Evolutionary conservation across 176 grass and related monocot genomes (phyloP), one percentile per base, ranked within the genome.

Genomic region (Themeda triandra): DNA sequence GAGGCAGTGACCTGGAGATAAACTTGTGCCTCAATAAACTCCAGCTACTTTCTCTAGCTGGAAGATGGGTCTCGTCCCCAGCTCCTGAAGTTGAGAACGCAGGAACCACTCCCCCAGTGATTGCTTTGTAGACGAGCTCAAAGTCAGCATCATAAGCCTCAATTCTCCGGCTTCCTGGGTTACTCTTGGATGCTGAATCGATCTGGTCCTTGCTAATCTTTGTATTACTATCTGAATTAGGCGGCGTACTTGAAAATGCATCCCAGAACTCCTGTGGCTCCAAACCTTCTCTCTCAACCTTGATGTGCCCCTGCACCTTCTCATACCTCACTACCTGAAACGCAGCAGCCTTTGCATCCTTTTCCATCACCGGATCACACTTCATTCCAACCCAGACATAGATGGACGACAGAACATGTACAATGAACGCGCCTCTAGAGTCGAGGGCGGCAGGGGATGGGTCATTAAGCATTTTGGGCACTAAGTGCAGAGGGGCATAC

Each of bases 301-400:
- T 79, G 66, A 94, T 89, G 51, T 87, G 82, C 31, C 93, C 97
- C 82, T 96, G 88, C n/a, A 99, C 93, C 77, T 91, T 94, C 83
- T 99, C 97, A 82, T 99, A 99, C 90, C 93, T 91, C 44, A 99
- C 89, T 54, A 99, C 93, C 84, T 99, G 97, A 89, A 87, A 92
- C 1, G 97, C 97, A 1, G 93, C 89, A 29, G 86, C 90, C 74
- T 87, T 92, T 8, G 97, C 97, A 69, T 99, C 97, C 90, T 96
- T 99, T 37, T 91, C 89, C 93, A 99, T 96, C n/a, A 93, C 88
- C 9, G 37, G 84, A 88, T 94, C 82, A 18, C 97, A 96, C 46
- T 84, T 92, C 53, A 68, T 86, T 48, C 97, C 97, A 49, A 94
- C 86, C 97, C 97, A 99, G 35, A 99, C 92, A 82, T 99, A 99